Evolutionary conservation across 2,329 filamentous ascomycete genomes (phyloP).

Genomic region (Monosporascus sp.): DNA sequence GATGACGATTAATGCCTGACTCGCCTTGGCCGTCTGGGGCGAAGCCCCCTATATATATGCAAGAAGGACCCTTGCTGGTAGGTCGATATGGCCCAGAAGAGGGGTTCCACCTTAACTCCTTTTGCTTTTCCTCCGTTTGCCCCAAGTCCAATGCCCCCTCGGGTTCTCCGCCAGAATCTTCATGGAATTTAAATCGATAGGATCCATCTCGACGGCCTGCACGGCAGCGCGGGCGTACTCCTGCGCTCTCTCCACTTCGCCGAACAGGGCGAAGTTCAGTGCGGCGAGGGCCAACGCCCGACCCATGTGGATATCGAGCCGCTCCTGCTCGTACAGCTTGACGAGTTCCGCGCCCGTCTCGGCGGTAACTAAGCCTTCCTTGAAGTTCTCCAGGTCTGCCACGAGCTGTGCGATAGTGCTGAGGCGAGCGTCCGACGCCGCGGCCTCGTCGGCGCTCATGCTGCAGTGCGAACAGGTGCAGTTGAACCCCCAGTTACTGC

Average conservation of each 20-base stretch:
- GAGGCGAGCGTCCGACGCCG: slow-evolving; percentile 28
- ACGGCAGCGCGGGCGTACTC: slow-evolving; percentile 27
- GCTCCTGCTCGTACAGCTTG: slow-evolving; percentile 27
- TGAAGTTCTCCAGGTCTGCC: slow-evolving; percentile 16
- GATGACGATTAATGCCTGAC: too few relatives aligned
- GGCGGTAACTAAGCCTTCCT: slow-evolving; percentile 17
- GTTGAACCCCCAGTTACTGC: slow-evolving; percentile 28
- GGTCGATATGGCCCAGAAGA: too few relatives aligned
- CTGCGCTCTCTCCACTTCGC: slow-evolving; percentile 23
- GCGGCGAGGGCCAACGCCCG: slow-evolving; percentile 32
- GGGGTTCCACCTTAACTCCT: not conserved
- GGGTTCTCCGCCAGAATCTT: slow-evolving; percentile 24
- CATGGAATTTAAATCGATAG: slow-evolving; percentile 26
- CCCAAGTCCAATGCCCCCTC: slow-evolving; percentile 29
- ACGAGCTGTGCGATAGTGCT: slow-evolving; percentile 22
- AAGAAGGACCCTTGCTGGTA: too few relatives aligned
- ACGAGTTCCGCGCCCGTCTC: slow-evolving; percentile 24
- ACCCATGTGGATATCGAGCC: slow-evolving; percentile 27
- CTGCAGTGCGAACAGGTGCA: slow-evolving; percentile 30
- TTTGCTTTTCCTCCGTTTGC: slow-evolving; percentile 8
- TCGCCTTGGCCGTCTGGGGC: too few relatives aligned
- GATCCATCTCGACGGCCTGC: slow-evolving; percentile 26
- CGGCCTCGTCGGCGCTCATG: slow-evolving; percentile 7
- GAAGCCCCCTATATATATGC: too few relatives aligned
- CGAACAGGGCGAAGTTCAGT: slow-evolving; percentile 32